Percentiles rank a stretch among this genome's conserved stretches.
These are phyloP conservation scores for Tubosaeta brunneosetosa DNA, from an alignment of 768 basidiomycete genomes.

Conservation along the genomic window DNA sequence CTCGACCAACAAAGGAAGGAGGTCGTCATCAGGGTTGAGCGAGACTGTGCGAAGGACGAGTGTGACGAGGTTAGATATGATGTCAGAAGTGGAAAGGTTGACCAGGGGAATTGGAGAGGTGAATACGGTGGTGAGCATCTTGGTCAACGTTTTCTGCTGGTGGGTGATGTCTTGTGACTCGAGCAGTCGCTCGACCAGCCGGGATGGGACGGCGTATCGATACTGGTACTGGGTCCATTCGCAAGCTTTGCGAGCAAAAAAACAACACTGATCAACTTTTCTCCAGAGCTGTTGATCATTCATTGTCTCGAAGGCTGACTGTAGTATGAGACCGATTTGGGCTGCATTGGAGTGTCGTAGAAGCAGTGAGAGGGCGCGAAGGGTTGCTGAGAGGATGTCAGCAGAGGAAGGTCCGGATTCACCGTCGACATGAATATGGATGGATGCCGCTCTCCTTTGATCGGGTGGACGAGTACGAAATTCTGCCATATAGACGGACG, in stretches of 20 bases:
- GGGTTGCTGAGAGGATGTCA: constrained; percentile 71
- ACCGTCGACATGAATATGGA: constrained; percentile 85
- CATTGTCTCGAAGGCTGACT: constrained; percentile 66
- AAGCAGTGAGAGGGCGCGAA: constrained; percentile 68
- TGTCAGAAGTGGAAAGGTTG: constrained; percentile 87
- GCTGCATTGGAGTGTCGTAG: constrained; percentile 70
- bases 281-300: constrained; percentile 61
- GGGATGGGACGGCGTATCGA: constrained; percentile 83
- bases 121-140: constrained; percentile 82
- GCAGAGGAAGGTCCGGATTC: constrained; percentile 72
- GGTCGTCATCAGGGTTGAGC: constrained; percentile 54
- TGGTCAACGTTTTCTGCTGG: constrained; percentile 58
- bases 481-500: constrained; percentile 77
- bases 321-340: constrained; percentile 70
- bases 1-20: constrained; percentile 65
- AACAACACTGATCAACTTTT: constrained; percentile 67
- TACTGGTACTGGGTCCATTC: constrained; percentile 93
- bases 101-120: constrained; percentile 77
- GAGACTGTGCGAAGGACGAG: constrained; percentile 68
- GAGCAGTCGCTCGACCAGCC: constrained; percentile 73
- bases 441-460: constrained; percentile 82
- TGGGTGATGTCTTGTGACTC: constrained; percentile 53
- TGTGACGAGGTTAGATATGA: constrained; percentile 72
- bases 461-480: constrained; percentile 75
- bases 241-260: constrained; percentile 73